Base-by-base conservation (phyloP, 2,329 filamentous ascomycete genomes). In the Aureobasidium namibiae region DNA sequence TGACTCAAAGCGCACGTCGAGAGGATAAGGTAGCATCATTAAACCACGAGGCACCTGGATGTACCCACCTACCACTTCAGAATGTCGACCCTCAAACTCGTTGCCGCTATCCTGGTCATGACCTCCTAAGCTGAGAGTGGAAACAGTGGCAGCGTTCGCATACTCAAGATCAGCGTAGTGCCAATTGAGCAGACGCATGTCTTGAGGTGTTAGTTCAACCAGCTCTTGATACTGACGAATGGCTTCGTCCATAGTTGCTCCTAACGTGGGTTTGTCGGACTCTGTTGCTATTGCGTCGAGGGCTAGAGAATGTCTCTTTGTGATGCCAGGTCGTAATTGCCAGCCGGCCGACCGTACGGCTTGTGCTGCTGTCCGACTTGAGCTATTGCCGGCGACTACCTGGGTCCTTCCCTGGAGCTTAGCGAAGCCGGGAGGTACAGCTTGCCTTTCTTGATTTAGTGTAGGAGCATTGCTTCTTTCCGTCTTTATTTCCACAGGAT, bases 101-200 rank as follows among this genome's bases (percentile, higher is more conserved):
- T 99, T 96, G 0, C 94, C 94, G 52, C 92, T 91, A 69, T 99
- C 95, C 67, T 99, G 91, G 72, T 99, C 95, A 90, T 95, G 97
- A 0, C 92, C 87, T 8, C 87, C 85, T 14, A 99, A 82, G 71
- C 92, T 97, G 18, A 99, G 82, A 63, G 88, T 87, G 64, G 88
- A 86, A 58, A 96, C 85, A 64, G 91, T 95, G 1, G 86, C 89
- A 1, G 94, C 94, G 71, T 97, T 99, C 63, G 92, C 95, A 70
- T 99, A 99, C 73, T 99, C 94, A 14, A 99, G 80, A 69, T 99
- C 99, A 64, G 95, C 95, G 71, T 96, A 88, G 73, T 99, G 95
- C 94, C 94, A 99, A 69, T 96, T 99, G 68, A 97, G 81, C 16
- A 99, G 78, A 46, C 94, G 84, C 73, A 95, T 86, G 68, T 99